These are phyloP conservation scores for Lentinula detonsa DNA, from an alignment of 768 basidiomycete genomes.

Conservation along the genomic window DNA sequence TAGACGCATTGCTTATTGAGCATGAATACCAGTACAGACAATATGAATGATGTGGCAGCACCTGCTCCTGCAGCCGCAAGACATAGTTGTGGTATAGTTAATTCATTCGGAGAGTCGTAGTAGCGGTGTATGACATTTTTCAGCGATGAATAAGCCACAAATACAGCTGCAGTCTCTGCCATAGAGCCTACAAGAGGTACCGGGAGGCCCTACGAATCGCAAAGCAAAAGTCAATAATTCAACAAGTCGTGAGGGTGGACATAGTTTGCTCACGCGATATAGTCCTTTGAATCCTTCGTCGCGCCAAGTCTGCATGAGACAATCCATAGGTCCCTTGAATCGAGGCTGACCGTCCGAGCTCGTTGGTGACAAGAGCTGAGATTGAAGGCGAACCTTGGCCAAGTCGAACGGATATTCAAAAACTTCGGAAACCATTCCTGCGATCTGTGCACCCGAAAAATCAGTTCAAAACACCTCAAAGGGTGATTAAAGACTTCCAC, in stretches of 20 bases:
- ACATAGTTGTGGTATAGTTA: constrained; percentile 64
- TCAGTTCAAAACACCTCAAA: no score
- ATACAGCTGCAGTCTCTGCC: constrained; percentile 85
- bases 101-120: constrained; percentile 24
- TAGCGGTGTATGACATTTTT: constrained; percentile 52
- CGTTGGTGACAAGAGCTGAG: constrained; percentile 73
- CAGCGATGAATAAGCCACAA: constrained; percentile 77
- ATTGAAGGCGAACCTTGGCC: constrained; percentile 90
- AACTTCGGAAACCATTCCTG: constrained; percentile 78
- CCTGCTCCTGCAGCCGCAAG: constrained; percentile 88
- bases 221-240: constrained; percentile 2
- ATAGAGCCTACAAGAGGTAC: constrained; percentile 90
- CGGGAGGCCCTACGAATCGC: constrained; percentile 67
- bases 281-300: constrained; percentile 81
- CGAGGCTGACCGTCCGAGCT: constrained; percentile 31
- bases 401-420: constrained; percentile 96
- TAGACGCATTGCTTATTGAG: constrained; percentile 44
- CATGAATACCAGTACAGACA: constrained; percentile 45
- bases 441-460: constrained; percentile 19
- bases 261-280: constrained; percentile 61
- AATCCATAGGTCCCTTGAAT: constrained; percentile 86
- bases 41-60: constrained; percentile 74
- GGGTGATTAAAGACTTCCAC: constrained; percentile 16
- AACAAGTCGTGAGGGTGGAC: background rate
- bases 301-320: constrained; percentile 72